These are phyloP conservation scores for Cryptosporidium tyzzeri DNA, from an alignment of 169 alveolate genomes.

Conservation along the genomic window DNA sequence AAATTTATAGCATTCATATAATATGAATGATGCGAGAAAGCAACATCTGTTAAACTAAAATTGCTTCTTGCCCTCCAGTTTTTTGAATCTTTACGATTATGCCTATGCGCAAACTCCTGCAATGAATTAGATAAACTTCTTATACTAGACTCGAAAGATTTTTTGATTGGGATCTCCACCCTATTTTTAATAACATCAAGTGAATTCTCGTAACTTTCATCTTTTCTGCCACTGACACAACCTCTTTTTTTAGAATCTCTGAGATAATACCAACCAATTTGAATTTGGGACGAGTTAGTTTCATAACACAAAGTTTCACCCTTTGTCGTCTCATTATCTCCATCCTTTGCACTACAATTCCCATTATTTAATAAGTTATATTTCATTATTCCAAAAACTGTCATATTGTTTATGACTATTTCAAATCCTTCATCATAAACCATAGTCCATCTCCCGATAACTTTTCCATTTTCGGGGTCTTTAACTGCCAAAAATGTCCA, in stretches of 20 bases:
- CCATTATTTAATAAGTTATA: constrained; percentile 35
- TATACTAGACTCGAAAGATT: constrained; percentile 18
- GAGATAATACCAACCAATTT: constrained; percentile 78
- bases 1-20: constrained; percentile 27
- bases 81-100: constrained; percentile 18
- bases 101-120: constrained; percentile 41
- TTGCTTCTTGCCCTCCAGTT: constrained; percentile 68
- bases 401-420: constrained; percentile 59
- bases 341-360: constrained; percentile 75
- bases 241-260: constrained; percentile 27
- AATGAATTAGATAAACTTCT: constrained; percentile 38
- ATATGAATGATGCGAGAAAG: constrained; percentile 72
- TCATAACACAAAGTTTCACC: constrained; percentile 79
- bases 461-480: constrained; percentile 27
- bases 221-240: constrained; percentile 51
- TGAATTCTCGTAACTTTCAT: constrained; percentile 1
- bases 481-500: constrained; percentile 78
- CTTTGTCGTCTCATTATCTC: constrained; percentile 77
- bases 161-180: constrained; percentile 56
- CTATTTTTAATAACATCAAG: constrained; percentile 18
- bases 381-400: constrained; percentile 77
- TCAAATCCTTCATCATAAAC: constrained; percentile 88
- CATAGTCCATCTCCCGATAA: constrained; percentile 85
- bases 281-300: constrained; percentile 77
- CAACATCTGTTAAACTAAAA: constrained; percentile 54